A percentile compares a stretch with the other conserved stretches of the same genome.
phyloP scores from a whole-genome alignment of 768 basidiomycete species.

The Amanita brunnescens region DNA sequence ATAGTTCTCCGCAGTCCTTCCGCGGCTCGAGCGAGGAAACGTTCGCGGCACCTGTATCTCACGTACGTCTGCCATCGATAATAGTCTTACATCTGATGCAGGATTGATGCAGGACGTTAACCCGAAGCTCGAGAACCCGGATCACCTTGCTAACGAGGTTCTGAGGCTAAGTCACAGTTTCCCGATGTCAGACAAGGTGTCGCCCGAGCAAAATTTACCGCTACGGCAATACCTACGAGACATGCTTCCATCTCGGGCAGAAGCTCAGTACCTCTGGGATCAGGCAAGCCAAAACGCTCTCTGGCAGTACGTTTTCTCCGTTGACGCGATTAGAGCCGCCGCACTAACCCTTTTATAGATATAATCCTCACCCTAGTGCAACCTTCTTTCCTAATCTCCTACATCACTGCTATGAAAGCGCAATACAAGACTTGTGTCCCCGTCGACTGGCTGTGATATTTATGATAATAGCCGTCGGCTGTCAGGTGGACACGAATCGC shows the following conservation, averaged over 20 bases:
- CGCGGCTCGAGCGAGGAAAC: slow-evolving; percentile 25
- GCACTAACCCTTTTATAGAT: slow-evolving; percentile 24
- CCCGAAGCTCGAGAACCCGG: slow-evolving; percentile 17
- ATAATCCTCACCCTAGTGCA: slow-evolving; percentile 57
- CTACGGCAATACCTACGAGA: slow-evolving; percentile 48
- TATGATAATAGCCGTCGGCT: slow-evolving; percentile 65
- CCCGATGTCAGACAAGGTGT: slow-evolving; percentile 38
- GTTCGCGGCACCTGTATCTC: slow-evolving; percentile 5
- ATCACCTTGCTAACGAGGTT: slow-evolving; percentile 32
- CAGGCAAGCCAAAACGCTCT: slow-evolving; percentile 55
- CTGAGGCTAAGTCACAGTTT: slow-evolving; percentile 48
- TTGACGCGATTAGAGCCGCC: slow-evolving; percentile 11
- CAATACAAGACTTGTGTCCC: slow-evolving; percentile 45
- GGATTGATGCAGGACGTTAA: background rate
- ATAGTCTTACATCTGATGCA: background rate
- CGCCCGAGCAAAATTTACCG: slow-evolving; percentile 42
- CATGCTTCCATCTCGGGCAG: slow-evolving; percentile 45
- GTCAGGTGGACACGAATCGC: slow-evolving; percentile 49
- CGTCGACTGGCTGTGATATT: slow-evolving; percentile 56
- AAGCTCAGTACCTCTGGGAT: slow-evolving; percentile 54
- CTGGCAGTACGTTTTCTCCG: slow-evolving; percentile 41
- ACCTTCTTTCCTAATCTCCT: slow-evolving; percentile 58
- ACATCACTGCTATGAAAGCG: slow-evolving; percentile 53
- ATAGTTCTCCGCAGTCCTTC: slow-evolving; percentile 10
- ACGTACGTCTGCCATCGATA: slow-evolving; percentile 8